phyloP scores from a whole-genome alignment of 306 rosid genomes.

The Psophocarpus tetragonolobus region DNA sequence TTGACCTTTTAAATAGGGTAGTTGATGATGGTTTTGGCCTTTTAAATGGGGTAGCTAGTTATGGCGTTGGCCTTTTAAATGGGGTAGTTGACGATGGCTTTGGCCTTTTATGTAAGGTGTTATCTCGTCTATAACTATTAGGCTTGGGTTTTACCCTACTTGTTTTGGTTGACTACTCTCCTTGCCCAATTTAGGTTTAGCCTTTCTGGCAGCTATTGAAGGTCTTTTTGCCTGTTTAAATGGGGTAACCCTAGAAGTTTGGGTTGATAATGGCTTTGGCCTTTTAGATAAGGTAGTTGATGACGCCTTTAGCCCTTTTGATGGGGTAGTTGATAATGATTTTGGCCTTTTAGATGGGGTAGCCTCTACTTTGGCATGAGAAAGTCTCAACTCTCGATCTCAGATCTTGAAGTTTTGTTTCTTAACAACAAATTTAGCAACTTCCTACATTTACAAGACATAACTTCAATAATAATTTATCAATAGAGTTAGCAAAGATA shows the following conservation, averaged over 20 bases:
- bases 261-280: constrained; percentile 40
- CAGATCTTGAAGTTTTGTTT: constrained; percentile 70
- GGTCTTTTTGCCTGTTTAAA: too few relatives aligned
- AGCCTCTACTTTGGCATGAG: constrained; percentile 54
- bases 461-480: neutral
- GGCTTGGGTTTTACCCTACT: too few relatives aligned
- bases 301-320: neutral
- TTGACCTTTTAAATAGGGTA: too few relatives aligned
- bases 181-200: too few relatives aligned
- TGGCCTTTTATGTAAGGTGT: too few relatives aligned
- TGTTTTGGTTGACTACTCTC: constrained; percentile 43
- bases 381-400: constrained; percentile 68
- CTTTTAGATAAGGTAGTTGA: constrained; percentile 57
- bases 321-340: constrained; percentile 46
- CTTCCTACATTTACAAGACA: constrained; percentile 58
- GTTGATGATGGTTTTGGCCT: too few relatives aligned
- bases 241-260: constrained; percentile 43
- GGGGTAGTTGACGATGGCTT: too few relatives aligned
- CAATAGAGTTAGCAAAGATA: neutral
- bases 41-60: constrained; percentile 58
- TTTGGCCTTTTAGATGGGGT: constrained; percentile 61
- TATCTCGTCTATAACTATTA: too few relatives aligned
- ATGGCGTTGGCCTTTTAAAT: too few relatives aligned
- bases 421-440: constrained; percentile 58
- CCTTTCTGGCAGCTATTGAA: too few relatives aligned